These are phyloP conservation scores for Ulvella scutata DNA, from an alignment of 139 green algal species.

Conservation along the genomic window DNA sequence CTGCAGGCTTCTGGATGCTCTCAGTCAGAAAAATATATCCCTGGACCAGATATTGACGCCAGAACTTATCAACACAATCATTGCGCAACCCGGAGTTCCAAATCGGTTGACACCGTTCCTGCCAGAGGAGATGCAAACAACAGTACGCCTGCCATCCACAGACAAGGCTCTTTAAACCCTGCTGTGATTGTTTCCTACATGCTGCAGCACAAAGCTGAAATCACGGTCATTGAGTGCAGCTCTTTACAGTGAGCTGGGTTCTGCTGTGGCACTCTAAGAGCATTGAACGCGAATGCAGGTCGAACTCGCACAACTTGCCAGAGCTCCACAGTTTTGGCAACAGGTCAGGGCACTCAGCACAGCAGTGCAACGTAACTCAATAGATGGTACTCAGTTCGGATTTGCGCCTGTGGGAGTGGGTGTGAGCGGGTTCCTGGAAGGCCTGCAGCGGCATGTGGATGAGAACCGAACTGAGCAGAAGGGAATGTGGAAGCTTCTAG, in stretches of 20 bases:
- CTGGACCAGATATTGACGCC: not conserved
- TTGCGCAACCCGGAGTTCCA: not conserved
- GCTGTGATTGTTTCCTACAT: too few relatives aligned
- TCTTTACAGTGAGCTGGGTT: too few relatives aligned
- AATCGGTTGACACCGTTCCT: not conserved
- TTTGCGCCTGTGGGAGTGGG: not conserved
- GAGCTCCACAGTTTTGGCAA: not conserved
- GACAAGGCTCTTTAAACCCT: too few relatives aligned
- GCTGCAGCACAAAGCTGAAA: too few relatives aligned
- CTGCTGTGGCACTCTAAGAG: too few relatives aligned
- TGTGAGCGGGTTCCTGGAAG: not conserved
- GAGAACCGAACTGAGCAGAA: not conserved
- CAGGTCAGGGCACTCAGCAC: not conserved
- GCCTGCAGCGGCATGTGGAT: not conserved
- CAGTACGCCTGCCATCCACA: too few relatives aligned
- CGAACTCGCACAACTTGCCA: not conserved
- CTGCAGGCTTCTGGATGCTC: too few relatives aligned
- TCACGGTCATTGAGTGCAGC: too few relatives aligned
- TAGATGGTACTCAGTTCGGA: not conserved
- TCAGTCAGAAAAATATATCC: too few relatives aligned
- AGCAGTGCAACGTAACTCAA: not conserved
- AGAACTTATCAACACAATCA: not conserved
- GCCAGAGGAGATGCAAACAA: not conserved
- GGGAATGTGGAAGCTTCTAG: not conserved
- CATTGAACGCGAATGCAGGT: not conserved